A percentile compares a stretch with the other conserved stretches of the same genome.
These are phyloP conservation scores for Jackrogersella minutella DNA, from an alignment of 495 filamentous ascomycete species.

Conservation along the genomic window DNA sequence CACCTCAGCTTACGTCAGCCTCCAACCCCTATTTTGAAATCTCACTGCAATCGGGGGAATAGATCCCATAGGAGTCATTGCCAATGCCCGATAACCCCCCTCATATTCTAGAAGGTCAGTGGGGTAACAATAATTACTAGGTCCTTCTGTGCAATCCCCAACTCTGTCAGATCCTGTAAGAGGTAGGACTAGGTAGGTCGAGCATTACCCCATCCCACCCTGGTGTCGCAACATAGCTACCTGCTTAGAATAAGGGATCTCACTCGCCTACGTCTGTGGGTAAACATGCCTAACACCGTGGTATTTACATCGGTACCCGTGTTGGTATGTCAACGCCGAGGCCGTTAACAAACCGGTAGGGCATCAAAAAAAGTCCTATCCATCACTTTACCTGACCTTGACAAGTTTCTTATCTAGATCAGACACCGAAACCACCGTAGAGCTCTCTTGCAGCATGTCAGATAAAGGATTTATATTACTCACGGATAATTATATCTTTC, in stretches of 20 bases:
- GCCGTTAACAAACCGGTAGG: neutral
- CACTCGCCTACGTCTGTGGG: neutral
- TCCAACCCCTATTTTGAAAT: neutral
- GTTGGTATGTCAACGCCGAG: neutral
- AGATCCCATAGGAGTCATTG: neutral
- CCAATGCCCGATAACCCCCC: neutral
- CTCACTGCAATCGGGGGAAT: neutral
- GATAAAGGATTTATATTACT: too few species aligned
- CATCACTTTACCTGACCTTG: neutral
- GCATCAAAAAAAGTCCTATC: neutral
- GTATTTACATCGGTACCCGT: neutral
- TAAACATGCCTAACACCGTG: neutral
- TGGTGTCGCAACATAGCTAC: conserved; percentile 1
- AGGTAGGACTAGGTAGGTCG: neutral
- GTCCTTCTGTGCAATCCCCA: neutral
- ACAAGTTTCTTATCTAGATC: neutral
- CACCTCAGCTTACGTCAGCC: neutral
- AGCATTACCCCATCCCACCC: neutral
- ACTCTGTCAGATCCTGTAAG: conserved; percentile 3
- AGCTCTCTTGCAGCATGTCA: neutral
- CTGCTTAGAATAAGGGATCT: neutral
- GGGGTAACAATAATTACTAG: neutral
- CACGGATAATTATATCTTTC: too few species aligned
- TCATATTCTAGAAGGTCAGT: neutral
- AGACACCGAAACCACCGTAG: neutral